Conservation (phyloP, 1,284 basidiomycete species). For the Neotropicomus parvogracilis region DNA sequence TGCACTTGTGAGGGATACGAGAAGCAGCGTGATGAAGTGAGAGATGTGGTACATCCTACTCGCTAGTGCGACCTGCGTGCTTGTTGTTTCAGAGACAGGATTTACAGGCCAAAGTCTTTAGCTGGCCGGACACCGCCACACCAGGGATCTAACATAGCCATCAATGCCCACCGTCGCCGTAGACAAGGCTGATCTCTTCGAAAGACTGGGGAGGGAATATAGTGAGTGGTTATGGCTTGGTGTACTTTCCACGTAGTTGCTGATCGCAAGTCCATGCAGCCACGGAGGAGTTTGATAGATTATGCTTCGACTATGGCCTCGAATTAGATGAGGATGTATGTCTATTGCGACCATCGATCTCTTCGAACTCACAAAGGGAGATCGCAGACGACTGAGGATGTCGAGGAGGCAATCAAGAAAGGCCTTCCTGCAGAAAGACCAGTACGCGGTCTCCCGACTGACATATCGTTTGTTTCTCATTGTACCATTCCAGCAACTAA, state of each 20-base stretch:
- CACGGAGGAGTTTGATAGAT: constrained; percentile 89
- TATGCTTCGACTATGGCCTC: constrained; percentile 97
- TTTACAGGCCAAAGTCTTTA: no score
- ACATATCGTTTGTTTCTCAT: constrained; percentile 6
- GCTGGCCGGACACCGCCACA: constrained; percentile 11
- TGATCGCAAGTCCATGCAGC: constrained; percentile 48
- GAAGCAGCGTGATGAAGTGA: constrained; percentile 16
- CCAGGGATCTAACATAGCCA: background rate
- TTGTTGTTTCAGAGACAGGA: no score
- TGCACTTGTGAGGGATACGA: constrained; percentile 11
- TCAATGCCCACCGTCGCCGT: constrained; percentile 93
- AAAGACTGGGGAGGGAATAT: constrained; percentile 81
- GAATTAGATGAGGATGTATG: constrained; percentile 96
- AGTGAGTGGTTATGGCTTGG: constrained; percentile 44
- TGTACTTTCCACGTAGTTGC: constrained; percentile 4
- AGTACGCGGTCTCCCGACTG: constrained; percentile 42
- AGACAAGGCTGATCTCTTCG: constrained; percentile 93
- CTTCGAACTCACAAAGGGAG: constrained; percentile 2
- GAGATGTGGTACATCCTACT: constrained; percentile 11
- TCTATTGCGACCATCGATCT: constrained; percentile 14
- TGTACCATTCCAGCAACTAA: constrained; percentile 70
- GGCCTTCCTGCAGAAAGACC: constrained; percentile 81
- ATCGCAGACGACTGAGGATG: constrained; percentile 81
- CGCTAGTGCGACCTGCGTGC: constrained; percentile 1
- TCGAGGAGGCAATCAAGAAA: constrained; percentile 77